Evolutionary conservation across 208 protist species (phyloP).

Genomic region (Crithidia bombi): DNA sequence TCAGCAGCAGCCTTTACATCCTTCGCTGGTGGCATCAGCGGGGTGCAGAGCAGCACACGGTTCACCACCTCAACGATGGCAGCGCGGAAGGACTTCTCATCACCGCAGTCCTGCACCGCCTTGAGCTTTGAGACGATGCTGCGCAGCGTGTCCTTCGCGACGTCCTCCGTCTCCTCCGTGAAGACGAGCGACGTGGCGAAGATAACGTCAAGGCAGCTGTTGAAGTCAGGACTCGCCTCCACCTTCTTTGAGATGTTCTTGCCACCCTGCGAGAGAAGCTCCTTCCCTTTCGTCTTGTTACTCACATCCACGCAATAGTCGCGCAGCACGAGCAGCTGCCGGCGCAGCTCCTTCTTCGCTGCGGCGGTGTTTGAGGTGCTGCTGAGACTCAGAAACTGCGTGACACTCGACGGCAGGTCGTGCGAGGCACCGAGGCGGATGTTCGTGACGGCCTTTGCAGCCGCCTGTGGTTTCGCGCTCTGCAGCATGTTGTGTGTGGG

Average conservation of each 20-base stretch:
- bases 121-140: conserved; percentile 36
- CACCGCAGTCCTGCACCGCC: conserved; percentile 33
- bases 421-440: conserved; percentile 17
- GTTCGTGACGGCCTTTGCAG: neutral
- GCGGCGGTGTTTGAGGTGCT: conserved; percentile 12
- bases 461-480: neutral
- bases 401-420: conserved; percentile 30
- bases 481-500: conserved; percentile 17
- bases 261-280: conserved; percentile 33
- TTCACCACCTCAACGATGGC: conserved; percentile 45
- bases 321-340: conserved; percentile 34
- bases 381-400: conserved; percentile 31
- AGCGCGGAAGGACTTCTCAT: conserved; percentile 40
- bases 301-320: conserved; percentile 31
- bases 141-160: conserved; percentile 32
- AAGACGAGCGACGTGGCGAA: conserved; percentile 37
- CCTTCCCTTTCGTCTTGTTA: conserved; percentile 28
- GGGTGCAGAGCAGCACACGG: conserved; percentile 50
- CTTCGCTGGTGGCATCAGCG: conserved; percentile 30
- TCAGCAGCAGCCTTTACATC: conserved; percentile 17
- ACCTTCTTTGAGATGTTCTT: conserved; percentile 19
- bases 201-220: conserved; percentile 38
- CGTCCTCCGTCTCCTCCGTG: conserved; percentile 27
- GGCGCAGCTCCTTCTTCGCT: conserved; percentile 26
- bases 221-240: conserved; percentile 32